Evolutionary conservation across 371 early-diverging fungal genomes (phyloP).

Genomic region (Actinomucor elegans): DNA sequence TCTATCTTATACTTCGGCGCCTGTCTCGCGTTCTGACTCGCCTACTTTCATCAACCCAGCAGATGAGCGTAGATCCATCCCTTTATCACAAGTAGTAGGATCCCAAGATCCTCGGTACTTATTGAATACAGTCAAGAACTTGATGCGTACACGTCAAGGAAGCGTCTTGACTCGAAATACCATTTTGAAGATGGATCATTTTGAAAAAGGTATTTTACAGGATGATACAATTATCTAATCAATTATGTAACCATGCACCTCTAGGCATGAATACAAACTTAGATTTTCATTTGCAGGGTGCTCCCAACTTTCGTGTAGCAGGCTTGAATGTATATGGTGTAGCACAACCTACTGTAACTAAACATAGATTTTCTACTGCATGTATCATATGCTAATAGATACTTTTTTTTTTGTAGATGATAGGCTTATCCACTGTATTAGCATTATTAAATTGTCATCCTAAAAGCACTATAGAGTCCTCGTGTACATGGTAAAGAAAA

Average conservation of each 20-base stretch:
- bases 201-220: constrained; percentile 46
- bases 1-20: not conserved
- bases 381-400: too few species aligned
- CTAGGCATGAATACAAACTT: constrained; percentile 53
- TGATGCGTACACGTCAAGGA: constrained; percentile 47
- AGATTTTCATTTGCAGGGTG: constrained; percentile 67
- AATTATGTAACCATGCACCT: not conserved
- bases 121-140: constrained; percentile 27
- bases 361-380: not conserved
- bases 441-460: constrained; percentile 57
- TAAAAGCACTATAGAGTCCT: constrained; percentile 17
- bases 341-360: constrained; percentile 63
- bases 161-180: constrained; percentile 57
- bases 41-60: not conserved
- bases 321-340: constrained; percentile 65
- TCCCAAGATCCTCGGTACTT: constrained; percentile 24
- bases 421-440: constrained; percentile 62
- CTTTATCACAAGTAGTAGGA: not conserved
- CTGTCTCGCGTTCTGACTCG: not conserved
- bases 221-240: not conserved
- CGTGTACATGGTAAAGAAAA: constrained; percentile 38
- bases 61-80: not conserved
- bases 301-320: constrained; percentile 68
- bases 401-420: constrained; percentile 26
- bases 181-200: constrained; percentile 69